These are phyloP conservation scores for Cladosporium sp. DNA, from an alignment of 2,329 filamentous ascomycete species.

Conservation along the genomic window DNA sequence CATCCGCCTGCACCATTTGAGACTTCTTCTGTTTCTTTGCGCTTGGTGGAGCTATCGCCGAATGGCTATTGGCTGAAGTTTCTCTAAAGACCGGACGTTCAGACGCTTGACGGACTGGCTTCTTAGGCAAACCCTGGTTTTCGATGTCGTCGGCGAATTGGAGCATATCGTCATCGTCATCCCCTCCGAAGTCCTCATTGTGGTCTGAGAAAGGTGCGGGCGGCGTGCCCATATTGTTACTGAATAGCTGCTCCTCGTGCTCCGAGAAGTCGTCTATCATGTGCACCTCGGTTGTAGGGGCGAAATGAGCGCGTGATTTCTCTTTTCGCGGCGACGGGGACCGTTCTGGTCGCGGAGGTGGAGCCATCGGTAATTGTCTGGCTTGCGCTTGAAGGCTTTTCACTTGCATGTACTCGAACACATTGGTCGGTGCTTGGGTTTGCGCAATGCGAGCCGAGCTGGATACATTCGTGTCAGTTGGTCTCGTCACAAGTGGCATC, in stretches of 20 bases:
- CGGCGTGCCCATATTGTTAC: slow-evolving; percentile 42
- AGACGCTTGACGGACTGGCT: slow-evolving; percentile 12
- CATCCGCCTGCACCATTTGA: slow-evolving; percentile 28
- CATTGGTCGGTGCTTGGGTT: slow-evolving; percentile 25
- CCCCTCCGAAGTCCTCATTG: slow-evolving; percentile 38
- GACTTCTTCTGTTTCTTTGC: slow-evolving; percentile 38
- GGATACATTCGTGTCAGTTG: slow-evolving; percentile 20
- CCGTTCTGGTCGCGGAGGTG: slow-evolving; percentile 12
- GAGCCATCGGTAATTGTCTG: slow-evolving; percentile 16
- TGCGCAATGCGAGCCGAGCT: slow-evolving; percentile 38
- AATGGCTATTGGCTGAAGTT: slow-evolving; percentile 30
- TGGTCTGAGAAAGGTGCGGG: slow-evolving; percentile 32
- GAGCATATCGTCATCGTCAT: slow-evolving; percentile 44
- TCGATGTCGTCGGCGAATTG: slow-evolving; percentile 48
- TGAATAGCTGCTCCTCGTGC: slow-evolving; percentile 35
- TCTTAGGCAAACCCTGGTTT: slow-evolving; percentile 34
- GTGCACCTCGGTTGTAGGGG: slow-evolving; percentile 9
- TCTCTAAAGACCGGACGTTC: slow-evolving; percentile 38
- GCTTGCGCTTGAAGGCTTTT: background rate
- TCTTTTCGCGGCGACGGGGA: slow-evolving; percentile 2
- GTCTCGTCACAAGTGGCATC: slow-evolving; percentile 7
- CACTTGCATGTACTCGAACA: slow-evolving; percentile 14
- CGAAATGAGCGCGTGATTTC: slow-evolving; percentile 1
- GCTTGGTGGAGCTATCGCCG: slow-evolving; percentile 21
- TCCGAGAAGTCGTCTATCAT: slow-evolving; percentile 20